Evolutionary conservation across 2,329 filamentous ascomycete genomes (phyloP).

Genomic region (Fusarium sp.): DNA sequence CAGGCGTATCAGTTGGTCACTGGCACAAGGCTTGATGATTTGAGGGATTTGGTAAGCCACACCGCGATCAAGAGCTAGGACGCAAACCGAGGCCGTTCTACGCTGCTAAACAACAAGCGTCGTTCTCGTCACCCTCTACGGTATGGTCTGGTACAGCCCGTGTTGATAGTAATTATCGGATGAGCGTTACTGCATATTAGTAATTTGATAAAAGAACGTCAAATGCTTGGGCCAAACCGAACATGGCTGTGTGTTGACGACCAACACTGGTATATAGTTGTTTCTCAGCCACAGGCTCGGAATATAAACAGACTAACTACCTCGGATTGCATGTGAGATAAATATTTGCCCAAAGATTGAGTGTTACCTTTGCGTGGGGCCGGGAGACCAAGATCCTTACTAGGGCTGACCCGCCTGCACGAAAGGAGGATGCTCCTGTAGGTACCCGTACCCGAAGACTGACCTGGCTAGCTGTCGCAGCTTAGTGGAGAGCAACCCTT

Average conservation of each 20-base stretch:
- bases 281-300: constrained; percentile 39
- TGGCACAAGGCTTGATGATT: constrained; percentile 1
- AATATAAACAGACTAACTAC: constrained; percentile 22
- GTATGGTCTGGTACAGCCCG: constrained; percentile 9
- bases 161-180: too few relatives aligned
- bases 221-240: background rate
- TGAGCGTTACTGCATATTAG: too few relatives aligned
- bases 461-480: constrained; percentile 37
- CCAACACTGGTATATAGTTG: background rate
- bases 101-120: constrained; percentile 13
- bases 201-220: background rate
- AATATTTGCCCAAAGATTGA: constrained; percentile 18
- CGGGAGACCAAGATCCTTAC: constrained; percentile 25
- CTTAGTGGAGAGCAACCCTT: constrained; percentile 35
- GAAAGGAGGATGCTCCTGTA: constrained; percentile 34
- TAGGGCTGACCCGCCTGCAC: constrained; percentile 39
- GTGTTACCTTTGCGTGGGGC: constrained; percentile 31
- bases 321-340: constrained; percentile 11
- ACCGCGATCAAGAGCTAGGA: constrained; percentile 1
- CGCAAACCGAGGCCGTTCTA: constrained; percentile 7
- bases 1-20: constrained; percentile 18
- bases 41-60: constrained; percentile 8
- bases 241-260: too few relatives aligned
- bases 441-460: constrained; percentile 35
- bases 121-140: constrained; percentile 15